Percentiles rank a stretch among this genome's conserved stretches.
These are phyloP conservation scores for Coprinopsis sp. DNA, from an alignment of 768 basidiomycete species.

Conservation along the genomic window DNA sequence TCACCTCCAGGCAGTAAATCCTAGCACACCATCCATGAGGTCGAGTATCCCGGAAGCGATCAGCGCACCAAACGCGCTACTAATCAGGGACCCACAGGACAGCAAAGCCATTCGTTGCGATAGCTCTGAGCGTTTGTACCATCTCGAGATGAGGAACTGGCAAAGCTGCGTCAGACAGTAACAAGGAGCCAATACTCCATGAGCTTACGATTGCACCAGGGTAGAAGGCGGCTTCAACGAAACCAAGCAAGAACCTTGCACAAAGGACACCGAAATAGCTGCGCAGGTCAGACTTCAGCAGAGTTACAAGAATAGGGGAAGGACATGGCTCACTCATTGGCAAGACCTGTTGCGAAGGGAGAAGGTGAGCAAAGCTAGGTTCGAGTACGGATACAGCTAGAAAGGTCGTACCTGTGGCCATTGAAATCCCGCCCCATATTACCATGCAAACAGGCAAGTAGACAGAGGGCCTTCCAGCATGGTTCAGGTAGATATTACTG, in stretches of 20 bases:
- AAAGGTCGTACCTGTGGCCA: slow-evolving; percentile 39
- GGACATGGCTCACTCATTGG: slow-evolving; percentile 33
- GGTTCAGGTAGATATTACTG: slow-evolving; percentile 68
- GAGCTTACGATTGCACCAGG: slow-evolving; percentile 51
- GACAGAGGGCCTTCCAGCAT: slow-evolving; percentile 57
- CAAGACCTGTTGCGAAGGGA: slow-evolving; percentile 28
- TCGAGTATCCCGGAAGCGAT: slow-evolving; percentile 74
- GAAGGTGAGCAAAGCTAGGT: background rate
- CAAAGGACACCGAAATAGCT: slow-evolving; percentile 63
- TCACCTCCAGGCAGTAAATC: slow-evolving; percentile 69
- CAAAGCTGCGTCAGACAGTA: background rate
- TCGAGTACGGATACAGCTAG: background rate
- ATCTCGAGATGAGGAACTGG: slow-evolving; percentile 56
- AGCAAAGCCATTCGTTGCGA: slow-evolving; percentile 65
- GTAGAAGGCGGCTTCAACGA: slow-evolving; percentile 68
- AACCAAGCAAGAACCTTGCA: slow-evolving; percentile 74
- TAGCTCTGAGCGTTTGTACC: slow-evolving; percentile 72
- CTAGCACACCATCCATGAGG: slow-evolving; percentile 64
- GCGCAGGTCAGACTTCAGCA: slow-evolving; percentile 1
- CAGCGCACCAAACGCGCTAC: slow-evolving; percentile 78
- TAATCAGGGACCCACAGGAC: slow-evolving; percentile 68
- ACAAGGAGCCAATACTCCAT: slow-evolving; percentile 5
- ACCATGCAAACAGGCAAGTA: slow-evolving; percentile 61
- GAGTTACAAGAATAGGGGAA: background rate
- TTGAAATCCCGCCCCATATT: slow-evolving; percentile 58